Percentiles rank a stretch among this genome's conserved stretches.
These are phyloP conservation scores for Boletus bicolor DNA, from an alignment of 768 basidiomycete species.

Conservation along the genomic window DNA sequence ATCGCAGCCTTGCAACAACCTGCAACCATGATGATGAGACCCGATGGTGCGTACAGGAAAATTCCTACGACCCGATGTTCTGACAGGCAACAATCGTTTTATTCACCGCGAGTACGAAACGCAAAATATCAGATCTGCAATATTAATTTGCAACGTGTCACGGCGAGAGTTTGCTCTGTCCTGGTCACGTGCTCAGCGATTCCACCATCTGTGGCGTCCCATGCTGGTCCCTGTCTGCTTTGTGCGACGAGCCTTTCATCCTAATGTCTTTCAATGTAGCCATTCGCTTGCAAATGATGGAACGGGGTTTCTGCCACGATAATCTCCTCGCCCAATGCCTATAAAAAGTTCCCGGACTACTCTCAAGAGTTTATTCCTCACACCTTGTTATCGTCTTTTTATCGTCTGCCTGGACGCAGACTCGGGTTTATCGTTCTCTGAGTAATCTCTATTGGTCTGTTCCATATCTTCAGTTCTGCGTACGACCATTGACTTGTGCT, in stretches of 20 bases:
- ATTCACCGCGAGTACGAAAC: slow-evolving; percentile 4
- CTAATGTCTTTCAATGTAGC: slow-evolving; percentile 14
- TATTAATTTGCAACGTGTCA: slow-evolving; percentile 18
- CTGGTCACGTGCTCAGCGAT: slow-evolving; percentile 17
- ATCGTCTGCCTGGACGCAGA: slow-evolving; percentile 13
- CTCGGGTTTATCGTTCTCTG: not conserved
- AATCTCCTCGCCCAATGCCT: not conserved
- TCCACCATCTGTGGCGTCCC: not conserved
- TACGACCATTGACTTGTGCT: not conserved
- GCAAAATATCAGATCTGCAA: not conserved
- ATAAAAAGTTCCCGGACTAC: slow-evolving; percentile 14
- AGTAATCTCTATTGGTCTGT: slow-evolving; percentile 4
- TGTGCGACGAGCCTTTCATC: slow-evolving; percentile 21
- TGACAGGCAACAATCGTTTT: not conserved
- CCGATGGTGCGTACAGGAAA: not conserved
- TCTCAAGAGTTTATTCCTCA: not conserved
- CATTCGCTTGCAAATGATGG: slow-evolving; percentile 1
- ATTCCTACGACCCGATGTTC: not conserved
- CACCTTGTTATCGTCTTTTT: slow-evolving; percentile 5
- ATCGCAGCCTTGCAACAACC: not conserved
- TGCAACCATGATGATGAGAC: not conserved
- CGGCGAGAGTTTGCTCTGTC: slow-evolving; percentile 28
- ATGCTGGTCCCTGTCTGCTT: slow-evolving; percentile 14
- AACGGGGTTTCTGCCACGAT: not conserved
- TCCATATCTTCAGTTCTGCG: not conserved